These are phyloP conservation scores for Simplicillium sp. DNA, from an alignment of 2,329 filamentous ascomycete species.

Conservation along the genomic window DNA sequence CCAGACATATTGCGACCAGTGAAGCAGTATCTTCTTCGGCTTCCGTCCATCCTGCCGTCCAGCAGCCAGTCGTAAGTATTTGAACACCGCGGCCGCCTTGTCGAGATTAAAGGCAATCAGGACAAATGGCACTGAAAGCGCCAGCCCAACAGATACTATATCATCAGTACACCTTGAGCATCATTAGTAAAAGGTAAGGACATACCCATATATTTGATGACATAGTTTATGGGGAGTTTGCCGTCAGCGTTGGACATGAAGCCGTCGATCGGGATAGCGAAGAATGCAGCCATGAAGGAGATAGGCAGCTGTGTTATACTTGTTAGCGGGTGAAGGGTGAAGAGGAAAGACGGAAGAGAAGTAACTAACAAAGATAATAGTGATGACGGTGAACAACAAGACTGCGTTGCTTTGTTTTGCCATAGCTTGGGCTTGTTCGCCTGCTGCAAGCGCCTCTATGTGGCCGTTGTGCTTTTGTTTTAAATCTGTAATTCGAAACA, in stretches of 20 bases:
- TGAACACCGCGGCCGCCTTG: too few relatives aligned
- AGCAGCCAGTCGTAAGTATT: too few relatives aligned
- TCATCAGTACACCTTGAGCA: neutral
- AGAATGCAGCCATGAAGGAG: conserved; percentile 18
- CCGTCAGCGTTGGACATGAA: conserved; percentile 2
- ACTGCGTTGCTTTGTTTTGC: conserved; percentile 18
- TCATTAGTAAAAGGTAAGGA: neutral
- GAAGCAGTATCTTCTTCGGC: too few relatives aligned
- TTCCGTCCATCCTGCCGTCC: too few relatives aligned
- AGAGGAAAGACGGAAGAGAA: too few relatives aligned
- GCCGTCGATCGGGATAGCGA: conserved; percentile 8
- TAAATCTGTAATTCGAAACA: too few relatives aligned
- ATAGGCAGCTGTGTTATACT: conserved; percentile 14
- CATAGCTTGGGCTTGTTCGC: neutral
- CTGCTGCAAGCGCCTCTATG: too few relatives aligned
- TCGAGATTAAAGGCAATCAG: conserved; percentile 8
- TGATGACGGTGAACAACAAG: conserved; percentile 21
- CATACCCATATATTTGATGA: conserved; percentile 7
- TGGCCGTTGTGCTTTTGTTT: too few relatives aligned
- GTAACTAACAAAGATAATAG: conserved; percentile 21
- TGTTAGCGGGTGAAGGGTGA: too few relatives aligned
- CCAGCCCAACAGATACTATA: conserved; percentile 5
- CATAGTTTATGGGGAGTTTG: conserved; percentile 6
- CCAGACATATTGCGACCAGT: too few relatives aligned
- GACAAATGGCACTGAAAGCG: conserved; percentile 5